Evolutionary conservation across 352 stramenopile species (phyloP).

Genomic region (Halophytophthora batemanensis): DNA sequence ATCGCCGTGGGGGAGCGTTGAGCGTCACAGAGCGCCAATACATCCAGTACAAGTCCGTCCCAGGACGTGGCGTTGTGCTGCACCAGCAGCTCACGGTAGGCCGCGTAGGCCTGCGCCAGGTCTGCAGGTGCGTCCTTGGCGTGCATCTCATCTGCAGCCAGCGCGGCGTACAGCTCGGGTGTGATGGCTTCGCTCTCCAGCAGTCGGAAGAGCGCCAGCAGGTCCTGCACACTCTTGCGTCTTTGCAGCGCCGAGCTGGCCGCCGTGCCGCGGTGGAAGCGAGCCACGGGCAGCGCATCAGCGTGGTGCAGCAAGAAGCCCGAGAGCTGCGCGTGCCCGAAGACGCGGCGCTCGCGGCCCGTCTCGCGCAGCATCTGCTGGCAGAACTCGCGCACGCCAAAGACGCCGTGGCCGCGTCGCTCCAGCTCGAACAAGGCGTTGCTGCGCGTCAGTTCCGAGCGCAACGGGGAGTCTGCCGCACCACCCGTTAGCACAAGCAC

Average conservation of each 20-base stretch:
- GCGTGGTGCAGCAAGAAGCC: conserved; percentile 57
- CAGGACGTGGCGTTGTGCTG: conserved; percentile 61
- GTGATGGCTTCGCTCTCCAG: conserved; percentile 60
- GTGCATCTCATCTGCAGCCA: conserved; percentile 14
- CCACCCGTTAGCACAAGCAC: conserved; percentile 41
- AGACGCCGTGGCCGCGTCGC: conserved; percentile 59
- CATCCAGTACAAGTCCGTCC: conserved; percentile 62
- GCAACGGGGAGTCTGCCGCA: conserved; percentile 20
- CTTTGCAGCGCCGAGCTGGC: conserved; percentile 46
- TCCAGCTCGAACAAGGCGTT: conserved; percentile 62
- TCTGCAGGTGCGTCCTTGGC: conserved; percentile 11
- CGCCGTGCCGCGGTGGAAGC: conserved; percentile 30
- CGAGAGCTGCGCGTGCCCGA: conserved; percentile 39
- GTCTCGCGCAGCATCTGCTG: conserved; percentile 65
- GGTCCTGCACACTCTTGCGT: conserved; percentile 50
- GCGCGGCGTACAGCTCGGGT: conserved; percentile 34
- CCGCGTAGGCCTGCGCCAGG: conserved; percentile 44
- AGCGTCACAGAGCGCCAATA: conserved; percentile 26
- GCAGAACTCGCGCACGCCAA: conserved; percentile 55
- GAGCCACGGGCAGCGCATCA: conserved; percentile 32
- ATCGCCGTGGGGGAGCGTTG: neutral
- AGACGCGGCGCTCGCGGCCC: conserved; percentile 44
- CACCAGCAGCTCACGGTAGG: conserved; percentile 50
- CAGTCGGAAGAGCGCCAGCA: conserved; percentile 67
- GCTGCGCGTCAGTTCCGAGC: conserved; percentile 21